phyloP scores from a whole-genome alignment of 2,329 filamentous ascomycete species.

The Aspergillus pseudotamarii region DNA sequence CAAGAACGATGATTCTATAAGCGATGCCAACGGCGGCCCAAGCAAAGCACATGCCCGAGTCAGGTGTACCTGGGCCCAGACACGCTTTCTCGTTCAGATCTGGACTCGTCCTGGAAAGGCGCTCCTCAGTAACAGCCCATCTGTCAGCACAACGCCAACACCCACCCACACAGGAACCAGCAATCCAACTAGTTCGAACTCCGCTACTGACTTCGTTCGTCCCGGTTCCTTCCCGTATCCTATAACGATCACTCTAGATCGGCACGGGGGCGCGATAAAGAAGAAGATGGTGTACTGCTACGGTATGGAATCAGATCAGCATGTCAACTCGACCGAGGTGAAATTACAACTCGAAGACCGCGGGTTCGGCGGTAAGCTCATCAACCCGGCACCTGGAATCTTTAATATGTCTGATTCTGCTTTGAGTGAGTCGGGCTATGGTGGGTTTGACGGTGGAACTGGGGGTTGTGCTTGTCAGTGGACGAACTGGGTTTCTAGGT shows the following conservation, averaged over 20 bases:
- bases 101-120: constrained; percentile 56
- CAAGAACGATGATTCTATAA: constrained; percentile 42
- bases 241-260: constrained; percentile 61
- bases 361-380: constrained; percentile 52
- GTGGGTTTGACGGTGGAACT: constrained; percentile 61
- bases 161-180: constrained; percentile 17
- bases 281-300: constrained; percentile 66
- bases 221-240: constrained; percentile 65
- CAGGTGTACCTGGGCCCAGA: constrained; percentile 63
- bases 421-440: constrained; percentile 32
- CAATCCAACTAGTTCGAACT: constrained; percentile 25
- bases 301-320: constrained; percentile 52
- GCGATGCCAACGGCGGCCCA: constrained; percentile 55
- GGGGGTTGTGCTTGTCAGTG: constrained; percentile 64
- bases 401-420: constrained; percentile 31
- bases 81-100: constrained; percentile 63
- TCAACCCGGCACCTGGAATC: constrained; percentile 54
- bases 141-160: constrained; percentile 9
- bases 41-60: constrained; percentile 48
- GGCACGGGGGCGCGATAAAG: constrained; percentile 58
- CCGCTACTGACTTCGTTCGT: constrained; percentile 50
- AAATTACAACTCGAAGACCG: constrained; percentile 58
- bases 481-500: constrained; percentile 52
- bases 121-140: constrained; percentile 23
- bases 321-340: constrained; percentile 48